Base-by-base conservation (phyloP, 129 eudicot genomes). In the Pulicaria dysenterica region DNA sequence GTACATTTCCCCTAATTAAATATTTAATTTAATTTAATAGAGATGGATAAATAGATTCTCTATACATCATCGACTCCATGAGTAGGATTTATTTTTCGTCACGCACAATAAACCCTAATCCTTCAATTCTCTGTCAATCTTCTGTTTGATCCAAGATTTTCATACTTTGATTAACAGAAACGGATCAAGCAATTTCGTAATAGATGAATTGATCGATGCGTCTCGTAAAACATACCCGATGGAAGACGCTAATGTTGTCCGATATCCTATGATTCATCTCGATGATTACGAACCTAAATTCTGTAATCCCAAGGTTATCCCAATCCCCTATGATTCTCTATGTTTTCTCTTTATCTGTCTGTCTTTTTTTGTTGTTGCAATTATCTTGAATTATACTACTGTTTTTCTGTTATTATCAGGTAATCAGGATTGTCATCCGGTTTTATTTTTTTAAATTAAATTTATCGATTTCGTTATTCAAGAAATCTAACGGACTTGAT, bases 191-290 rank as follows among this genome's bases (percentile, higher is more conserved):
- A 40, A 49, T 16, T 38, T 10, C 3, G 6, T 16, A 12, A 8
- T 53, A 43, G 7, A 66, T 43, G 48, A 14, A 65, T 75, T 65
- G 56, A 65, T 74, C 17, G 77, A 64, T 19, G 31, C 65, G 4
- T 64, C 79, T 48, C 39, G 15, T 31, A 50, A 62, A 5, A 51
- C 54, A 16, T 19, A 73, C 7, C 68, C 41, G 59, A 74, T 74
- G 65, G 77, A 74, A 43, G 67, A 41, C 5, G 8, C 76, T 34
- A 68, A 67, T 50, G 76, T 44, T 53, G 73, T 76, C 1, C 78
- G 75, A 68, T 85, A 85, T 80, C 90, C 87, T 4, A 59, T 37
- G 64, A 79, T 82, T 65, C 81, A 82, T 50, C 87, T 85, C 68
- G 66, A 82, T 58, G 85, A 73, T 72, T 82, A 82, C 39, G 62